Conservation (phyloP, 2,329 filamentous ascomycete genomes). For the Sporothrix phasma region DNA sequence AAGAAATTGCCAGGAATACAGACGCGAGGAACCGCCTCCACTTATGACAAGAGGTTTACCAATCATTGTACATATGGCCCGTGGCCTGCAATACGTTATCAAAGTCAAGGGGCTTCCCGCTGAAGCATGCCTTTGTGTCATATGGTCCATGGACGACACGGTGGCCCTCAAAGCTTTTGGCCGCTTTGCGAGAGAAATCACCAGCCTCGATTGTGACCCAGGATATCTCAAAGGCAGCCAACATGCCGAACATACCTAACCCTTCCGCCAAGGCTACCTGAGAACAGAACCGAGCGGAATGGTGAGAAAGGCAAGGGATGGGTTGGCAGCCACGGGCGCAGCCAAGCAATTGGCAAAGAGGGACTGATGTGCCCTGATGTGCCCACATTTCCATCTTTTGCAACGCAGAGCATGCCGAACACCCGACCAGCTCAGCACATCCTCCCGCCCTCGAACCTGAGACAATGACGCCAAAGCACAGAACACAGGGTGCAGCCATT, state of each 20-base stretch:
- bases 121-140: background rate
- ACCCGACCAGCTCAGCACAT: background rate
- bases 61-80: background rate
- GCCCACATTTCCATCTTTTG: background rate
- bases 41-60: no score
- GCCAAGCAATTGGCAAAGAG: background rate
- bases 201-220: background rate
- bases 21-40: no score
- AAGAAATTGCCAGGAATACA: no score
- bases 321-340: background rate
- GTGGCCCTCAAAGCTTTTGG: no score
- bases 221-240: background rate
- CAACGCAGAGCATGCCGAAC: background rate
- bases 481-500: background rate
- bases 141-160: no score
- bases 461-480: background rate
- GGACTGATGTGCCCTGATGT: background rate
- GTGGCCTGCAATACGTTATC: no score
- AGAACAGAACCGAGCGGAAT: background rate
- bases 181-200: background rate
- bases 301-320: background rate
- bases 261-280: background rate
- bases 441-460: background rate
- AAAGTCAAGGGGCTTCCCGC: no score
- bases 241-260: slow-evolving; percentile 6